Base-by-base conservation (phyloP, 257 asterid genomes). In the Prunella vulgaris region DNA sequence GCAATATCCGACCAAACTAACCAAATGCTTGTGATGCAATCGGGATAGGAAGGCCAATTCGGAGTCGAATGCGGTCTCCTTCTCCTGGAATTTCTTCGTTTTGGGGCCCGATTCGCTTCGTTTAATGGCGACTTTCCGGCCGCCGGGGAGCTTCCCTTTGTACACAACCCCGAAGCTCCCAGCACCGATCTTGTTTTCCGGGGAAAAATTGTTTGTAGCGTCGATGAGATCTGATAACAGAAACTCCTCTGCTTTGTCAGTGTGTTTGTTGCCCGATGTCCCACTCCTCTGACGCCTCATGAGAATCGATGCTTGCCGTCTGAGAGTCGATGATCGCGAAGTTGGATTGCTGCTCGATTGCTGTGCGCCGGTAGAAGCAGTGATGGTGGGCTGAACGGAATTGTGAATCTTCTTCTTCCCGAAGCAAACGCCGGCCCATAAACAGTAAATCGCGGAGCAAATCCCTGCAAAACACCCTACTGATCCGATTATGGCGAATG, bases 211-310 rank as follows among this genome's bases (percentile, higher is more conserved):
- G 32, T 88, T 72, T 0, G 99, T 88, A 3, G 96, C 99, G 0
- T 81, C 77, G 4, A 71, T 81, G 3, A 93, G 92, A 66, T 93
- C 94, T 0, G 87, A 72, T 74, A 93, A 80, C 28, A 67, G 8
- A 53, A 84, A 90, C 75, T 93, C 99, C 85, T 87, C 97, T 2
- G 96, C 98, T 77, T 78, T 81, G 38, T 93, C 96, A 0, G 95
- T 64, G 58, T 86, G 96, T 44, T 90, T 93, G 0, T 32, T 32
- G 9, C 93, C 79, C 10, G 97, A 93, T 2, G 97, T 85, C 32
- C 97, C 99, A 56, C 97, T 93, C 79, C 96, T 81, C 62, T 93
- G 97, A 5, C 97, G 86, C 84, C 97, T 78, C 95, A 88, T 87
- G 3, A 93, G 72, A 18, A 85, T 77, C 3, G 99, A 93, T 0